These are phyloP conservation scores for Monilinia laxa DNA, from an alignment of 2,329 filamentous ascomycete species.

Conservation along the genomic window DNA sequence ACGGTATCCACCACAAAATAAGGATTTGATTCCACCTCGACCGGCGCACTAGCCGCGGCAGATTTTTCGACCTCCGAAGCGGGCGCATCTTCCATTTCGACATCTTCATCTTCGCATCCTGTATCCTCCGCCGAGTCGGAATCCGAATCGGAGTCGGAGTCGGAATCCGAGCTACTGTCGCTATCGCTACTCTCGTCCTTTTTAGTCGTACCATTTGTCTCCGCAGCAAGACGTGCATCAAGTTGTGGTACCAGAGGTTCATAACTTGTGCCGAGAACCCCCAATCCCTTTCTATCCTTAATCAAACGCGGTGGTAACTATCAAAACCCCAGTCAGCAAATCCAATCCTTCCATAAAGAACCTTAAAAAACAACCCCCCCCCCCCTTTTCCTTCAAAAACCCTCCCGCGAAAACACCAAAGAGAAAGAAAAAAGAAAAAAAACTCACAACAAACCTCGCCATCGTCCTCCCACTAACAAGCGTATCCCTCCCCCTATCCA, in stretches of 20 bases:
- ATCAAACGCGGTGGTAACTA: slow-evolving; percentile 28
- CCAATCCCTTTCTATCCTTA: slow-evolving; percentile 32
- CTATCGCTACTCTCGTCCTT: slow-evolving; percentile 4
- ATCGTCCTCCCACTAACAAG: slow-evolving; percentile 27
- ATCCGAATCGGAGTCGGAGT: slow-evolving; percentile 10
- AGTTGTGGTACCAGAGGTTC: slow-evolving; percentile 28
- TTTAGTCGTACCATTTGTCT: slow-evolving; percentile 8
- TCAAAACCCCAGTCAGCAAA: slow-evolving; percentile 2
- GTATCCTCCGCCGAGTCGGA: slow-evolving; percentile 3
- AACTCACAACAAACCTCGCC: slow-evolving; percentile 34
- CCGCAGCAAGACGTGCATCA: slow-evolving; percentile 26
- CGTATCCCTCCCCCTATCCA: slow-evolving; percentile 32
- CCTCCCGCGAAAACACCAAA: too few relatives aligned
- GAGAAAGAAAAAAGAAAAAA: too few relatives aligned
- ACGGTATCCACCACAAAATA: slow-evolving; percentile 35
- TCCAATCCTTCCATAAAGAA: neutral
- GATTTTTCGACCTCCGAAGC: neutral
- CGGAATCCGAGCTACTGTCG: slow-evolving; percentile 13
- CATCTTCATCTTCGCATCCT: slow-evolving; percentile 20
- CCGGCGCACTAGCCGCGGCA: neutral
- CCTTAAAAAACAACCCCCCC: too few relatives aligned
- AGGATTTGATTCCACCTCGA: slow-evolving; percentile 29
- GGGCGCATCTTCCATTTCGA: slow-evolving; percentile 21
- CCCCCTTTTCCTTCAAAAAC: neutral
- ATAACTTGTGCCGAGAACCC: slow-evolving; percentile 29